phyloP scores from a whole-genome alignment of 129 eudicot genomes.

The Dittrichia graveolens region DNA sequence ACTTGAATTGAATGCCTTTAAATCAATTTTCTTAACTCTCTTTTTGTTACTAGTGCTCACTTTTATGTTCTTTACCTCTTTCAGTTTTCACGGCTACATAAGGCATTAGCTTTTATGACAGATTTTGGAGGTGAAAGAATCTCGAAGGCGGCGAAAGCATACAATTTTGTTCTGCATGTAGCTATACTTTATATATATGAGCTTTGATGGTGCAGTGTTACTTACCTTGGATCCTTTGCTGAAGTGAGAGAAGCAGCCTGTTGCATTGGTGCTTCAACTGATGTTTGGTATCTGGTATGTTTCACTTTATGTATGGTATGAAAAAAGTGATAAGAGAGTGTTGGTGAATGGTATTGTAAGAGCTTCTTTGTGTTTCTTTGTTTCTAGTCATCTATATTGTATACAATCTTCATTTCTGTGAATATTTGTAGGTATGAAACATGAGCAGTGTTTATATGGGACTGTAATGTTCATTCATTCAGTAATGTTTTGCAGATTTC shows the following conservation, averaged over 20 bases:
- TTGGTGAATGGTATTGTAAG: conserved; percentile 43
- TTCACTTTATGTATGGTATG: conserved; percentile 25
- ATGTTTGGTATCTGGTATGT: conserved; percentile 30
- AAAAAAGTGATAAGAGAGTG: conserved; percentile 19
- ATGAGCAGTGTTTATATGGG: conserved; percentile 33
- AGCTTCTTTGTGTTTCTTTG: conserved; percentile 34
- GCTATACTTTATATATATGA: conserved; percentile 15
- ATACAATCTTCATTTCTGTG: conserved; percentile 39
- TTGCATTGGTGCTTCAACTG: conserved; percentile 9
- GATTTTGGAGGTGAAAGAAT: conserved; percentile 22
- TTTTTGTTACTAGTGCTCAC: not conserved
- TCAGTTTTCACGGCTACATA: conserved; percentile 23
- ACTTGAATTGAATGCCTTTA: too few species aligned
- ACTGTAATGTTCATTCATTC: conserved; percentile 33
- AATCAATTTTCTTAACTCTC: too few species aligned
- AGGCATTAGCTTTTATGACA: conserved; percentile 9
- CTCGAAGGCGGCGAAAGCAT: conserved; percentile 26
- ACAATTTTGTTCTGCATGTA: conserved; percentile 44
- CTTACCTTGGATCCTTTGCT: conserved; percentile 17
- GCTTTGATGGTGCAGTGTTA: conserved; percentile 23
- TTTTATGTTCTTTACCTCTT: not conserved
- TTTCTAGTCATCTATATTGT: conserved; percentile 38
- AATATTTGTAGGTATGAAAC: conserved; percentile 51
- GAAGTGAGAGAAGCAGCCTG: conserved; percentile 13
- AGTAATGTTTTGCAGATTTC: conserved; percentile 40